Conservation (phyloP, 805 yeast species). For the Pichia cabralensis region DNA sequence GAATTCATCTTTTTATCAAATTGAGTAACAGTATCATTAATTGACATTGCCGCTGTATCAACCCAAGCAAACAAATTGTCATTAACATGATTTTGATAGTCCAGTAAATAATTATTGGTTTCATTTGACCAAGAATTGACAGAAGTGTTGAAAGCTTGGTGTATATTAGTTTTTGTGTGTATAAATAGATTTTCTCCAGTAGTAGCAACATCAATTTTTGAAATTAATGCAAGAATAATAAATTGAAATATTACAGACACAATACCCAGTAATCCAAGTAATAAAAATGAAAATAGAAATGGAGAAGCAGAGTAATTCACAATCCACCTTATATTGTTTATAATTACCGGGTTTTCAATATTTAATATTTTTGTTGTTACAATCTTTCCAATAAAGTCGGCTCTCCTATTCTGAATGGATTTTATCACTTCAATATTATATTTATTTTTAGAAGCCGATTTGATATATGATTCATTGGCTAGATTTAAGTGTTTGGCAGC, state of each 20-base stretch:
- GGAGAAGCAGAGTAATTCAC: slow-evolving; percentile 42
- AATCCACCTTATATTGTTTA: slow-evolving; percentile 31
- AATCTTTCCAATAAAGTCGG: slow-evolving; percentile 12
- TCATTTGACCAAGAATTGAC: slow-evolving; percentile 39
- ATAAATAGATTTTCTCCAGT: slow-evolving; percentile 6
- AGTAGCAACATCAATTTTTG: slow-evolving; percentile 2
- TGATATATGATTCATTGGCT: slow-evolving; percentile 12
- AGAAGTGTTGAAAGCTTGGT: slow-evolving; percentile 22
- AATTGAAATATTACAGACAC: slow-evolving; percentile 45
- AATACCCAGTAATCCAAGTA: slow-evolving; percentile 50
- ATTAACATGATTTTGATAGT: slow-evolving; percentile 47
- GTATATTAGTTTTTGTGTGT: slow-evolving; percentile 9
- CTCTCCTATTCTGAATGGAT: slow-evolving; percentile 17
- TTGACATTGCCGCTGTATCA: slow-evolving; percentile 40
- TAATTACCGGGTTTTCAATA: slow-evolving; percentile 9
- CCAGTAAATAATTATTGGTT: slow-evolving; percentile 44
- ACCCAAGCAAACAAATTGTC: slow-evolving; percentile 59
- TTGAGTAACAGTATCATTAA: slow-evolving; percentile 50
- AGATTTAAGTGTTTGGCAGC: slow-evolving; percentile 21
- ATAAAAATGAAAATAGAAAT: slow-evolving; percentile 39
- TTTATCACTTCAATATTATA: slow-evolving; percentile 20
- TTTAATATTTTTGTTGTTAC: slow-evolving; percentile 10
- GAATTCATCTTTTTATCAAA: slow-evolving; percentile 52
- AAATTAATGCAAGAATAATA: slow-evolving; percentile 27
- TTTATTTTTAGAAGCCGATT: slow-evolving; percentile 6